These are phyloP conservation scores for Debaryomyces udenii DNA, from an alignment of 1,139 yeast genomes.

Conservation along the genomic window DNA sequence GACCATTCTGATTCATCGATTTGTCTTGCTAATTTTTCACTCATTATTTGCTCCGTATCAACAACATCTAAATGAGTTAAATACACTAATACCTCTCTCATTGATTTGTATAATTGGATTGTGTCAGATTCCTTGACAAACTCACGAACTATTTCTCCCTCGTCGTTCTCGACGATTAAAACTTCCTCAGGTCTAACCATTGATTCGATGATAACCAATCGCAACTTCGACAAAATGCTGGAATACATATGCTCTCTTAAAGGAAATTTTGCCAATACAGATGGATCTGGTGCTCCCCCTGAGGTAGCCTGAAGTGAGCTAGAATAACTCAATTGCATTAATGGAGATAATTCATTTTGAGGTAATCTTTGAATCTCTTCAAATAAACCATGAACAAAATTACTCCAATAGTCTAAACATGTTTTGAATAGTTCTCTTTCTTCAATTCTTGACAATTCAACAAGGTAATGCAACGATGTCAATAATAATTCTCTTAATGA, in stretches of 20 bases:
- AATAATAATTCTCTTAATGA: conserved; percentile 61
- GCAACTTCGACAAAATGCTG: conserved; percentile 72
- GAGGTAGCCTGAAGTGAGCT: conserved; percentile 48
- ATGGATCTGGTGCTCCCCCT: conserved; percentile 89
- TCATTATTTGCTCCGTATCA: conserved; percentile 94
- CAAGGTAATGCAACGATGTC: conserved; percentile 76
- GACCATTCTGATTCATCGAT: conserved; percentile 98
- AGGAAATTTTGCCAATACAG: conserved; percentile 70
- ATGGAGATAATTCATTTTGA: conserved; percentile 67
- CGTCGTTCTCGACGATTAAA: conserved; percentile 94
- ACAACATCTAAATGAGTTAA: conserved; percentile 93
- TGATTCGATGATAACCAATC: conserved; percentile 90
- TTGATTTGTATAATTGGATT: conserved; percentile 88
- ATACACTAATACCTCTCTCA: conserved; percentile 94
- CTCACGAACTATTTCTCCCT: conserved; percentile 97
- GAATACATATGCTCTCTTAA: conserved; percentile 85
- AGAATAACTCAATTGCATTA: conserved; percentile 69
- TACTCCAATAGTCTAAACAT: conserved; percentile 92
- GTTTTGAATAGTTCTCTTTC: conserved; percentile 96
- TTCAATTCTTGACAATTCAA: conserved; percentile 85
- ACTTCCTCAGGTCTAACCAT: conserved; percentile 99
- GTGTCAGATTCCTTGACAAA: conserved; percentile 97
- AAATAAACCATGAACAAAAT: conserved; percentile 76
- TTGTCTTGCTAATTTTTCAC: conserved; percentile 85
- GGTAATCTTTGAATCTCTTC: conserved; percentile 86